phyloP scores from a whole-genome alignment of 805 yeast species.

The Scheffersomyces stipitis region DNA sequence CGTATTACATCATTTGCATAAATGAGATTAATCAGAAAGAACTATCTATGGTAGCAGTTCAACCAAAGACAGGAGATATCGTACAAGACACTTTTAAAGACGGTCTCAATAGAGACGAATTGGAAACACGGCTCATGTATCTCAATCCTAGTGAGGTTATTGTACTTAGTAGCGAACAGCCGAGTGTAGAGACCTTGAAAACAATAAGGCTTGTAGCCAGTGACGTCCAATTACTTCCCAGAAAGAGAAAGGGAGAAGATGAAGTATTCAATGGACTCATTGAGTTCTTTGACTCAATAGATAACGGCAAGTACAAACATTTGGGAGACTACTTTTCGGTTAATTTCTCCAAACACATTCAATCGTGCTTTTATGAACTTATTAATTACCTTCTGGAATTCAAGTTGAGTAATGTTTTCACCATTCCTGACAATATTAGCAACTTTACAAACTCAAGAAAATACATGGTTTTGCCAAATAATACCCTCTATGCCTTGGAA shows the following conservation, averaged over 20 bases:
- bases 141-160: slow-evolving; percentile 77
- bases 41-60: slow-evolving; percentile 53
- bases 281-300: slow-evolving; percentile 25
- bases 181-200: slow-evolving; percentile 31
- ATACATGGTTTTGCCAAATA: slow-evolving; percentile 60
- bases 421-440: slow-evolving; percentile 48
- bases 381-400: slow-evolving; percentile 62
- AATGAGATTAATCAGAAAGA: slow-evolving; percentile 16
- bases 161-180: slow-evolving; percentile 33
- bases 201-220: slow-evolving; percentile 16
- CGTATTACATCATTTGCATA: slow-evolving; percentile 50
- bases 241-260: slow-evolving; percentile 1
- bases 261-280: slow-evolving; percentile 1
- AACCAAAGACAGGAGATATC: slow-evolving; percentile 74
- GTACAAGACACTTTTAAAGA: slow-evolving; percentile 72
- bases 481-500: slow-evolving; percentile 71
- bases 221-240: slow-evolving; percentile 8
- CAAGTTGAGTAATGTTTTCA: slow-evolving; percentile 55
- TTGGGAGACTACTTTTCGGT: slow-evolving; percentile 24
- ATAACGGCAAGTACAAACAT: slow-evolving; percentile 12
- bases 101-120: slow-evolving; percentile 50
- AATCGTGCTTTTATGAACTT: slow-evolving; percentile 46
- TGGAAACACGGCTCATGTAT: slow-evolving; percentile 74
- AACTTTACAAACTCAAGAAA: slow-evolving; percentile 49
- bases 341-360: slow-evolving; percentile 20